Evolutionary conservation across 2,329 filamentous ascomycete species (phyloP).

Genomic region (Elsinoe ampelina): DNA sequence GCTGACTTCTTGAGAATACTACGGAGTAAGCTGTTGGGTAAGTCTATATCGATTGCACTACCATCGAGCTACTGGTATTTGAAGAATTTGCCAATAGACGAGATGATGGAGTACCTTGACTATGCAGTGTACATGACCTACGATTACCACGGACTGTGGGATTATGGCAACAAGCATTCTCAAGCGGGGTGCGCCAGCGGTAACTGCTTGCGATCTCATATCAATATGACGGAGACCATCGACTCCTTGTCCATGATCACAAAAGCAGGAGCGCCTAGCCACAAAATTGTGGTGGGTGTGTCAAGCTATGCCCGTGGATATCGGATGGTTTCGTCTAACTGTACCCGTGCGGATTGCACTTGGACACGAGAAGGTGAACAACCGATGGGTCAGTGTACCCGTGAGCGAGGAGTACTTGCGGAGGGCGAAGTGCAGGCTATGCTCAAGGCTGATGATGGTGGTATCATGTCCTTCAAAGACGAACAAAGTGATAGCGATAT

Average conservation of each 20-base stretch:
- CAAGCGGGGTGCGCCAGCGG: constrained; percentile 23
- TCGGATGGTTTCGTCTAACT: constrained; percentile 27
- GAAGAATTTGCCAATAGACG: constrained; percentile 18
- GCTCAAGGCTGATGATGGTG: no score
- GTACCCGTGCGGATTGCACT: constrained; percentile 21
- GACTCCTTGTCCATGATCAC: constrained; percentile 18
- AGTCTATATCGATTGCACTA: constrained; percentile 21
- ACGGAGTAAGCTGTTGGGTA: constrained; percentile 9
- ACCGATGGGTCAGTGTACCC: constrained; percentile 21
- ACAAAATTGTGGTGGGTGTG: constrained; percentile 31
- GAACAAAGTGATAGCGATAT: constrained; percentile 17
- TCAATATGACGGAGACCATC: constrained; percentile 21
- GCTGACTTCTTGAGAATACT: background rate
- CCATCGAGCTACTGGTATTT: constrained; percentile 26
- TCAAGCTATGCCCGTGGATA: constrained; percentile 29
- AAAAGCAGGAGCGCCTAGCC: constrained; percentile 16
- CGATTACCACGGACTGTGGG: constrained; percentile 32
- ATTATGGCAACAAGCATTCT: constrained; percentile 25
- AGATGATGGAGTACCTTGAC: constrained; percentile 19
- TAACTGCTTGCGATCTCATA: constrained; percentile 25
- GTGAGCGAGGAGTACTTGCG: constrained; percentile 27
- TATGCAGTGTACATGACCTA: constrained; percentile 28
- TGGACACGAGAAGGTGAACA: constrained; percentile 11
- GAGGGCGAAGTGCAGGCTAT: constrained; percentile 31
- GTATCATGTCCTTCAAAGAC: constrained; percentile 19